Evolutionary conservation across 225 moss, liverwort and hornwort species (phyloP), one percentile per base, ranked within the genome.

Genomic region (Sphagnum contortum): DNA sequence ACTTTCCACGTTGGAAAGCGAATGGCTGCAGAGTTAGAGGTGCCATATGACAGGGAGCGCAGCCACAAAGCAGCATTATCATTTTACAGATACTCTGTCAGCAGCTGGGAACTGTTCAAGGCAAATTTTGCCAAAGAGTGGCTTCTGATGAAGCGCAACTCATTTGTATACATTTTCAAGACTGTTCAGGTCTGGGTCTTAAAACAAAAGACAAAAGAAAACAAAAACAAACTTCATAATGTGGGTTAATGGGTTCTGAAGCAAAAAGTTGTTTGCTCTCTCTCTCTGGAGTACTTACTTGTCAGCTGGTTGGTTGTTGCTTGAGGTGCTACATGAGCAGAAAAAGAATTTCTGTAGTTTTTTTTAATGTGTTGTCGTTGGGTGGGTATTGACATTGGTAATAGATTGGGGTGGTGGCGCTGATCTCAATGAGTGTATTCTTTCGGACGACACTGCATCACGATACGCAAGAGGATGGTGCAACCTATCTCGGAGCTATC

Each of bases 361-460:
- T 29, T 29, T 29, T 29, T 29, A 29, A 29, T 29, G 29, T 29
- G 29, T 29, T 29, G 29, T 29, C 2, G 55, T 9, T 56, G 9
- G 9, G 9, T 56, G 55, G n/a, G 9, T n/a, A 56, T 9, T 56
- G 9, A 9, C 9, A 1, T 9, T 1, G n/a, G 12, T 45, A 48
- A 48, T 72, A 77, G 91, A 91, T 94, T 61, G 73, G 71, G n/a
- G 76, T 89, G 49, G 72, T 91, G 61, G 89, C 77, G 48, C 46
- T 89, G 8, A 81, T 94, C 45, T 76, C 78, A 44, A 78, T 83
- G 85, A 87, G 77, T 4, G 81, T 79, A 0, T 94, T 83, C 72
- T 83, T 94, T 63, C 81, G 89, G 66, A 91, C 94, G 7, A 66
- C 66, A 0, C 79, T 91, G 94, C 75, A 80, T 9, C 79, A 83